These are phyloP conservation scores for Fusarium neocosmosporiellum DNA, from an alignment of 2,329 filamentous ascomycete genomes.

Conservation along the genomic window DNA sequence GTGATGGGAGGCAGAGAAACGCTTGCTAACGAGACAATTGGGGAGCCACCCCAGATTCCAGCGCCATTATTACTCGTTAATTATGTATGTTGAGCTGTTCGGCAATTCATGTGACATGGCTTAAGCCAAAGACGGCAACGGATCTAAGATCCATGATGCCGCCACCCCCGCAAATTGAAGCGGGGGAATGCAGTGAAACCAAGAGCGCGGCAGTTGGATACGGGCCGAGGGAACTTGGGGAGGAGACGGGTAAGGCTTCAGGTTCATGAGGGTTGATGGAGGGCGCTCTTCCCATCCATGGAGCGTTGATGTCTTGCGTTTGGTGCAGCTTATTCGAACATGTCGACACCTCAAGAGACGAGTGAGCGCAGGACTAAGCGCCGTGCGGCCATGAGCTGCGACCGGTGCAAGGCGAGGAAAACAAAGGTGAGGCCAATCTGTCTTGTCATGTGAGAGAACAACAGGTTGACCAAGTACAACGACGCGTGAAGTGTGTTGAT, in stretches of 20 bases:
- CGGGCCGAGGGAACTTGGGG: not conserved
- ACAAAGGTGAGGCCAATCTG: slow-evolving; percentile 8
- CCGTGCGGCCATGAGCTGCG: slow-evolving; percentile 18
- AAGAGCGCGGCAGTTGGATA: slow-evolving; percentile 11
- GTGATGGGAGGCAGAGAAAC: not conserved
- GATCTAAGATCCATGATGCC: slow-evolving; percentile 6
- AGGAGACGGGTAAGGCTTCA: not conserved
- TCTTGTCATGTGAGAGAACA: not conserved
- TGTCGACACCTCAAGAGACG: slow-evolving; percentile 2
- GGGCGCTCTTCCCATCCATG: not conserved
- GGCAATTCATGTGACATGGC: slow-evolving; percentile 2
- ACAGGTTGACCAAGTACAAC: not conserved
- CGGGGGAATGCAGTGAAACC: slow-evolving; percentile 2
- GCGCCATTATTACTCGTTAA: not conserved
- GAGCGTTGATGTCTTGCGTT: not conserved
- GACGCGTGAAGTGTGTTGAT: slow-evolving; percentile 10
- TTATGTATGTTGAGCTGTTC: not conserved
- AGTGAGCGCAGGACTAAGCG: slow-evolving; percentile 13
- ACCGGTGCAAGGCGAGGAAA: slow-evolving; percentile 14
- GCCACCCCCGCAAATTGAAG: slow-evolving; percentile 17
- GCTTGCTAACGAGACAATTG: not conserved
- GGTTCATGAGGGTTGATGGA: not conserved
- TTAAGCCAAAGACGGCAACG: not conserved
- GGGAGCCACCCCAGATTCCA: not conserved
- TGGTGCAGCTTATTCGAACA: slow-evolving; percentile 1